Conservation (phyloP, 2,329 filamentous ascomycete species). For the Cladosporium sp. region DNA sequence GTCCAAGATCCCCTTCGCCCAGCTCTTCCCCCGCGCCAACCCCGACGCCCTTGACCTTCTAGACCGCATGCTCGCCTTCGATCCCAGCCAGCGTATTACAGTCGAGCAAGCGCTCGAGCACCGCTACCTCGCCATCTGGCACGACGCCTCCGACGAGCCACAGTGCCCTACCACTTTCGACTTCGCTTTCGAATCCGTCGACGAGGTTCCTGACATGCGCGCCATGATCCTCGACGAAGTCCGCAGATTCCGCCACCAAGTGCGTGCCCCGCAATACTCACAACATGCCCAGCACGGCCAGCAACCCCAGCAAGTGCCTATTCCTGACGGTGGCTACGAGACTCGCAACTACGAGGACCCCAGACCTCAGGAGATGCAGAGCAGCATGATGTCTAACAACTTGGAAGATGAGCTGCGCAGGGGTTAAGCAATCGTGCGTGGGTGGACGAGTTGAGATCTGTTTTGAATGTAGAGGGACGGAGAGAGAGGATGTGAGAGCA, state of each 20-base stretch:
- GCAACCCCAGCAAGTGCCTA: constrained; percentile 54
- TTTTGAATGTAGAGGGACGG: neutral
- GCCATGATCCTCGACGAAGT: constrained; percentile 98
- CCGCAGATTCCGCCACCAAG: constrained; percentile 68
- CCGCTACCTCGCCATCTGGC: constrained; percentile 96
- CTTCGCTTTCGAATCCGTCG: constrained; percentile 97
- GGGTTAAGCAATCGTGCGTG: neutral
- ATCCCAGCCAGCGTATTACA: constrained; percentile 87
- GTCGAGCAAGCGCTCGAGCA: constrained; percentile 96
- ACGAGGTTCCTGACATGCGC: constrained; percentile 93
- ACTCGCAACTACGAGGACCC: constrained; percentile 61
- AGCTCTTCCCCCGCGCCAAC: constrained; percentile 91
- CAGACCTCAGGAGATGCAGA: constrained; percentile 54
- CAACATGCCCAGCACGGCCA: constrained; percentile 41
- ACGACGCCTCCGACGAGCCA: constrained; percentile 94
- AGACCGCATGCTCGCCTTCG: constrained; percentile 96
- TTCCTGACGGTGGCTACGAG: constrained; percentile 59
- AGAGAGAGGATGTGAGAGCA: neutral
- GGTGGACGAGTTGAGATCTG: neutral
- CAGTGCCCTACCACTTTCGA: constrained; percentile 92
- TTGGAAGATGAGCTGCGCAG: constrained; percentile 72
- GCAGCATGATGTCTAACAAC: constrained; percentile 59
- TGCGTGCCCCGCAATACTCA: constrained; percentile 46
- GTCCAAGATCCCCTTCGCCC: constrained; percentile 78
- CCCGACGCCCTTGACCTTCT: constrained; percentile 92